Evolutionary conservation across 2,329 filamentous ascomycete species (phyloP).

Genomic region (Nothomitra cinnamomea): DNA sequence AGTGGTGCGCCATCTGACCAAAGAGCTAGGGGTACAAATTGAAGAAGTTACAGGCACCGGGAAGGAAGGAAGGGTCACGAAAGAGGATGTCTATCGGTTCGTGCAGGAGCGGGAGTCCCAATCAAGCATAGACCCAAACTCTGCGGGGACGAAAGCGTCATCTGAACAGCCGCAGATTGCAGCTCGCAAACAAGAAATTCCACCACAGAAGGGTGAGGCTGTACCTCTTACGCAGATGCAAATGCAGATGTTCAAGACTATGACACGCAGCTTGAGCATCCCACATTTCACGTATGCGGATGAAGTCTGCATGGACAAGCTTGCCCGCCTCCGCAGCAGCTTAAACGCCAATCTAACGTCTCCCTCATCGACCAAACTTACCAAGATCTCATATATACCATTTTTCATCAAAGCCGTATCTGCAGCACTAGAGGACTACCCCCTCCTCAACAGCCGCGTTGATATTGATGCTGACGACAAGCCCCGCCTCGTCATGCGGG

Average conservation of each 20-base stretch:
- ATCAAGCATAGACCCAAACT: conserved; percentile 13
- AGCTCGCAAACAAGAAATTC: conserved; percentile 49
- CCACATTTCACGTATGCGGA: conserved; percentile 94
- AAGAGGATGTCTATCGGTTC: conserved; percentile 74
- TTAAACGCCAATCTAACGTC: conserved; percentile 40
- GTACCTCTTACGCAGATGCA: conserved; percentile 63
- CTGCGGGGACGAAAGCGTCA: conserved; percentile 19
- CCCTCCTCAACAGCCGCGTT: conserved; percentile 73
- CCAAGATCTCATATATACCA: conserved; percentile 74
- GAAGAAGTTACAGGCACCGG: conserved; percentile 67
- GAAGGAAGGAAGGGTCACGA: conserved; percentile 76
- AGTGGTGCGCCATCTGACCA: conserved; percentile 75
- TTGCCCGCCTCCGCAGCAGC: conserved; percentile 54
- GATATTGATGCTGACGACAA: conserved; percentile 36
- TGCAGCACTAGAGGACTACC: conserved; percentile 62
- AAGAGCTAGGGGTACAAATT: conserved; percentile 64
- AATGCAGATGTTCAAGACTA: conserved; percentile 89
- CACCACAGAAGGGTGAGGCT: conserved; percentile 45
- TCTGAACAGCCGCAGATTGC: conserved; percentile 11
- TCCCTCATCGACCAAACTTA: conserved; percentile 23
- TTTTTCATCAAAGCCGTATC: conserved; percentile 96
- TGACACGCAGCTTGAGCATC: conserved; percentile 81
- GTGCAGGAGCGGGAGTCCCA: conserved; percentile 23
- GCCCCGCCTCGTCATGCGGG: conserved; percentile 60
- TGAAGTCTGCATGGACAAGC: conserved; percentile 63